Evolutionary conservation across 1,139 yeast species (phyloP).

Genomic region (Trichomonascaceae sp.): DNA sequence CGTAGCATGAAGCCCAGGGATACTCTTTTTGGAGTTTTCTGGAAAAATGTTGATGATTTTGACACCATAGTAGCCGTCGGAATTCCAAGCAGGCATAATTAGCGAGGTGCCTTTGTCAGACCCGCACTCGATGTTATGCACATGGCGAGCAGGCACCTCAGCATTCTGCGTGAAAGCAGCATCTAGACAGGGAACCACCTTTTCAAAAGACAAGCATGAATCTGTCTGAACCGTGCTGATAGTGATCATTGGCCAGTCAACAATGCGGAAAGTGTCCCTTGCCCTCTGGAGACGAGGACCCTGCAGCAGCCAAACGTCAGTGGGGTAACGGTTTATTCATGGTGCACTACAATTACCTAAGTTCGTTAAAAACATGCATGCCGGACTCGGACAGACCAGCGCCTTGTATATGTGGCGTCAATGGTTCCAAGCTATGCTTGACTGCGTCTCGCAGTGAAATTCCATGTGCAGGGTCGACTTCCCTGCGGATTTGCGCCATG

Average conservation of each 20-base stretch:
- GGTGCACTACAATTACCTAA: no score
- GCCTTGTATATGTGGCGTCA: no score
- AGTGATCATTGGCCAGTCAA: no score
- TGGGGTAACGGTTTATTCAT: no score
- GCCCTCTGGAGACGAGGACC: no score
- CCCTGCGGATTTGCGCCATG: conserved; percentile 7
- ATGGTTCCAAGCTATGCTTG: conserved; percentile 1
- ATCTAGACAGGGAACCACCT: not conserved
- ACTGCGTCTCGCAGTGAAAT: conserved; percentile 9
- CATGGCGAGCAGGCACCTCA: not conserved
- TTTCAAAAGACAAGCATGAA: not conserved
- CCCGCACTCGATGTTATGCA: not conserved
- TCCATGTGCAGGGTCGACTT: conserved; percentile 15
- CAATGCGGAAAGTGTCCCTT: no score
- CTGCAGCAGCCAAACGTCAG: no score
- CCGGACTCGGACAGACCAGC: no score
- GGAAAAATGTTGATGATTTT: not conserved
- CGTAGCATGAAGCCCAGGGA: not conserved
- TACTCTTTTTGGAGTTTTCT: not conserved
- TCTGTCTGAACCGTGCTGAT: no score
- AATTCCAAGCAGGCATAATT: not conserved
- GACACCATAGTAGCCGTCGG: not conserved
- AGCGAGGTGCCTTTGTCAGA: not conserved
- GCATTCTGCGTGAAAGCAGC: not conserved
- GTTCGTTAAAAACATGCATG: no score